Evolutionary conservation across 108 stramenopile genomes (phyloP).

Genomic region (Seminavis robusta): DNA sequence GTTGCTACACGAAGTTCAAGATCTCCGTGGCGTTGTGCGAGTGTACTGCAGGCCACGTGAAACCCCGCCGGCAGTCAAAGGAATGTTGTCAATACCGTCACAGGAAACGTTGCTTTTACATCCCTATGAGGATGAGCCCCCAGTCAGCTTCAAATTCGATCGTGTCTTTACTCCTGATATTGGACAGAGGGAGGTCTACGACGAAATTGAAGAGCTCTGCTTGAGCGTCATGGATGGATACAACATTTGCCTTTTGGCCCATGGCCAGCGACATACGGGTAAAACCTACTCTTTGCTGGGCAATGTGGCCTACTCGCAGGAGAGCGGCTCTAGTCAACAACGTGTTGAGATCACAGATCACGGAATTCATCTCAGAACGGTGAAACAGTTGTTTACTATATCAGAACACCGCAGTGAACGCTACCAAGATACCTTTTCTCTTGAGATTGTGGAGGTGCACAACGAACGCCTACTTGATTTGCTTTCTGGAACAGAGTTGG

Average conservation of each 20-base stretch:
- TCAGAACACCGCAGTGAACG: constrained; percentile 59
- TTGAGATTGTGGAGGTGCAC: constrained; percentile 74
- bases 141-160: constrained; percentile 86
- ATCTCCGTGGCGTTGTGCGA: constrained; percentile 72
- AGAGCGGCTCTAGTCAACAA: too few relatives aligned
- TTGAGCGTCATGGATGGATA: constrained; percentile 92
- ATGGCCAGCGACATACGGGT: constrained; percentile 90
- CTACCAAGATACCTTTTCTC: constrained; percentile 64
- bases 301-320: constrained; percentile 22
- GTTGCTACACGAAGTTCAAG: constrained; percentile 72
- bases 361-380: constrained; percentile 64
- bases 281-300: constrained; percentile 95
- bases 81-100: constrained; percentile 49
- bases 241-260: constrained; percentile 93
- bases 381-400: constrained; percentile 66
- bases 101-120: constrained; percentile 66
- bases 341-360: constrained; percentile 31
- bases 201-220: constrained; percentile 85
- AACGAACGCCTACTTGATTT: constrained; percentile 74
- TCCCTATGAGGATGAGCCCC: constrained; percentile 36
- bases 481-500: constrained; percentile 58
- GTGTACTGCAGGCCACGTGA: constrained; percentile 71
- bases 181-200: constrained; percentile 82
- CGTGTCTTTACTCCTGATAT: constrained; percentile 74
- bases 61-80: not conserved